Evolutionary conservation across 1,139 yeast species (phyloP).

Genomic region (Ogataea hybrid): DNA sequence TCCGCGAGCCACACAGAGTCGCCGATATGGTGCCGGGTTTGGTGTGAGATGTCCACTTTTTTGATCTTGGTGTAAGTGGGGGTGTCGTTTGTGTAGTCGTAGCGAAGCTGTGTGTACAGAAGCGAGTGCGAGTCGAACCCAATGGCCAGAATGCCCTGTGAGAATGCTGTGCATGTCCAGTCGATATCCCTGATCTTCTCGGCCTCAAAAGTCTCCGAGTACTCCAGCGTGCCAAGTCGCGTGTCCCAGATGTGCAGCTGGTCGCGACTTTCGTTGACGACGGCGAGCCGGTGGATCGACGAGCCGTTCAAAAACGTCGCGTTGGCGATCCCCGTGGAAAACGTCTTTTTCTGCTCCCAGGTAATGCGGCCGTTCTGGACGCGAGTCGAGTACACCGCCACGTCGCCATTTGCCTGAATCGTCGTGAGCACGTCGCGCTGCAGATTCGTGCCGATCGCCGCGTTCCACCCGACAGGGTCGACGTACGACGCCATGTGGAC

Average conservation of each 20-base stretch:
- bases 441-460: constrained; percentile 37
- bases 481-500: constrained; percentile 55
- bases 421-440: constrained; percentile 57
- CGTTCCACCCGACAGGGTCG: constrained; percentile 63
- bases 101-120: constrained; percentile 77
- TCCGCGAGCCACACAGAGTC: constrained; percentile 84
- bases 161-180: constrained; percentile 75
- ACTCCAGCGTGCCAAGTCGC: constrained; percentile 65
- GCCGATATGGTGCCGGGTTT: constrained; percentile 79
- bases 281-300: constrained; percentile 70
- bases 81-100: constrained; percentile 78
- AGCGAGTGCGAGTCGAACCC: constrained; percentile 67
- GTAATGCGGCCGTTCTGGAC: constrained; percentile 32
- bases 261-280: constrained; percentile 53
- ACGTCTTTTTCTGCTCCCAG: constrained; percentile 52
- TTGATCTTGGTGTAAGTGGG: constrained; percentile 80
- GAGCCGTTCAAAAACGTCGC: constrained; percentile 67
- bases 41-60: constrained; percentile 64
- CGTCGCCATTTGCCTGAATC: constrained; percentile 52
- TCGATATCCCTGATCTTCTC: constrained; percentile 55
- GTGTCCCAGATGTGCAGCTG: constrained; percentile 76
- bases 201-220: constrained; percentile 39
- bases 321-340: constrained; percentile 55
- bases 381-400: constrained; percentile 45
- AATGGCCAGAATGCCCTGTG: constrained; percentile 74